Evolutionary conservation across 2,329 filamentous ascomycete species (phyloP), one percentile per base, ranked within the genome.

Genomic region (Chaetothyriales sp.): DNA sequence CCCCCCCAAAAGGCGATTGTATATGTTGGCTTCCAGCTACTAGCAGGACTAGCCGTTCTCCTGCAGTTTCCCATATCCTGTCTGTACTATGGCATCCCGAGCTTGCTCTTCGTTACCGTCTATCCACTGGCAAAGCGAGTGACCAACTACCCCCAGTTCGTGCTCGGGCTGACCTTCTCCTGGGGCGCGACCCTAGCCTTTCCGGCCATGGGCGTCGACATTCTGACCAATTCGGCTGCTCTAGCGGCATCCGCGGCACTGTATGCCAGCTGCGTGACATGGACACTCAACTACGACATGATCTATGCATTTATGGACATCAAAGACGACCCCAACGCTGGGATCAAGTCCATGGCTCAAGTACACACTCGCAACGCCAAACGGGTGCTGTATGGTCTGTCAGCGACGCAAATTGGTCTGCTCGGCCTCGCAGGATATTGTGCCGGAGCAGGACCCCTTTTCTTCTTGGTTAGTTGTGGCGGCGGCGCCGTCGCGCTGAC

Each of bases 391-490:
- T 67, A 65, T 28, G 67, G 65, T 20, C 61, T 73, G 47, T 69
- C 70, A 10, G 62, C 60, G 2, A 61, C 62, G 43, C 71, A 73
- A 52, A 65, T 73, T 18, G 62, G 64, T n/a, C 61, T 73, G 8
- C 66, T 73, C 43, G 67, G 67, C 37, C 64, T 64, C 28, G 70
- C 70, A 20, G 71, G 71, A n/a, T 61, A 68, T 47, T 68, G 69
- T 46, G 65, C 73, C 15, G 77, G 77, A 13, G 71, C 77, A 18
- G 78, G 79, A 0, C 78, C 78, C 1, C 60, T 78, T 13, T 82
- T 78, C 65, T 81, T 77, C 54, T 59, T 73, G 9, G 77, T 77
- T 5, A 76, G 73, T 47, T 80, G 77, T 55, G 79, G 79, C 37
- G 74, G 78, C 53, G 77, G 77, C 7, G 69, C 71, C 22, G 56